These are phyloP conservation scores for Nicotiana noctiflora DNA, from an alignment of 257 asterid genomes.

Conservation along the genomic window DNA sequence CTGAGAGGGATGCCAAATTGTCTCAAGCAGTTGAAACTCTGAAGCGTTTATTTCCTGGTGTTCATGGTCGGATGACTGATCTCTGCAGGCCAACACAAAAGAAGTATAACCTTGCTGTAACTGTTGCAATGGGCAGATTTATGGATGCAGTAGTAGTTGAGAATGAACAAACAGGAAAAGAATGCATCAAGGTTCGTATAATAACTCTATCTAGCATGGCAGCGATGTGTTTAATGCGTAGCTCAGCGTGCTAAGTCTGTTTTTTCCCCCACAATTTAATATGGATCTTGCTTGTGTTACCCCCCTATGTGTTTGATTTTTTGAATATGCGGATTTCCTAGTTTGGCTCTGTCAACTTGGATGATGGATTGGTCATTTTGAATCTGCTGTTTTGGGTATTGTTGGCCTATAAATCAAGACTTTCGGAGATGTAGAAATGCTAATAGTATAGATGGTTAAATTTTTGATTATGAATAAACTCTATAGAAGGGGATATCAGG, in stretches of 20 bases:
- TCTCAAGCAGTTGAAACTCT: conserved; percentile 86
- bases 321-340: not conserved
- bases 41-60: conserved; percentile 93
- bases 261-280: not conserved
- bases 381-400: not conserved
- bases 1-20: conserved; percentile 84
- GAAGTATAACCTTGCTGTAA: conserved; percentile 94
- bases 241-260: not conserved
- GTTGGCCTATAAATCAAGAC: not conserved
- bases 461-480: not conserved
- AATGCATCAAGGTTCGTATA: conserved; percentile 77
- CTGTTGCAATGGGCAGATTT: conserved; percentile 99
- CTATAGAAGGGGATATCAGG: not conserved
- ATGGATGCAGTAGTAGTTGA: conserved; percentile 99
- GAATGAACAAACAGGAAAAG: conserved; percentile 92
- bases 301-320: not conserved
- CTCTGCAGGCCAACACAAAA: conserved; percentile 94
- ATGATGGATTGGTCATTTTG: not conserved
- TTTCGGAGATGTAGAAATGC: not conserved
- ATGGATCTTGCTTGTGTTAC: not conserved
- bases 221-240: not conserved
- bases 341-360: not conserved
- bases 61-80: conserved; percentile 98
- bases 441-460: not conserved
- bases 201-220: not conserved